Evolutionary conservation across 495 filamentous ascomycete genomes (phyloP), one percentile per base, ranked within the genome.

Genomic region (Aspergillus wentii): DNA sequence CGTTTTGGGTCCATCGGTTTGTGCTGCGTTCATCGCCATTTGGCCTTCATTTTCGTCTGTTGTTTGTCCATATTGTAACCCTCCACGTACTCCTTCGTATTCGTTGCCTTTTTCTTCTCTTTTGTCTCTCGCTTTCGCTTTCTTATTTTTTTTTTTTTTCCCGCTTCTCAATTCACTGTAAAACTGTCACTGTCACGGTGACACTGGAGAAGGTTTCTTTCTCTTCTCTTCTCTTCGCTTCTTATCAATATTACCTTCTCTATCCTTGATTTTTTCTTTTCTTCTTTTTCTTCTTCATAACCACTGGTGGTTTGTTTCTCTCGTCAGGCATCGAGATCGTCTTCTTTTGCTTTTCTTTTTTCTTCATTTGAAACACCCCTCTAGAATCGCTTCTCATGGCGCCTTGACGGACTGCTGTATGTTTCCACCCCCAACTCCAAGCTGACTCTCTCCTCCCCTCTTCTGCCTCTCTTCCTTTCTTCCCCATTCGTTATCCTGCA

Each of bases 331-430:
- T 25, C 10, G 10, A 5, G 10, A 25, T 25, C 22, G 6, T 25
- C 5, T 10, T 25, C 22, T 25, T n/a, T n/a, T n/a, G 28, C 17
- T 34, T n/a, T 17, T 27, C 38, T 17, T 30, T 10, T 30, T 35
- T 17, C 27, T 17, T 35, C 21, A 44, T 38, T 39, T 15, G 33
- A 28, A 40, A 17, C 17, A 10, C 35, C 45, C n/a, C n/a, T n/a
- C n/a, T n/a, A n/a, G n/a, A 48, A 44, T 56, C 51, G 46, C 49
- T 51, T 59, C 54, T 49, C 51, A 59, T 64, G 61, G 57, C 59
- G 57, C 41, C 54, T 46, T 55, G 48, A 60, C 49, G 46, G 40
- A 43, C 36, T 32, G 33, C 48, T 49, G 64, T 65, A 65, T 46
- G 64, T 64, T 37, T 43, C n/a, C n/a, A n/a, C n/a, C n/a, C n/a